phyloP scores from a whole-genome alignment of 148 eudicot genomes.

The Rhododendron ferrugineum region DNA sequence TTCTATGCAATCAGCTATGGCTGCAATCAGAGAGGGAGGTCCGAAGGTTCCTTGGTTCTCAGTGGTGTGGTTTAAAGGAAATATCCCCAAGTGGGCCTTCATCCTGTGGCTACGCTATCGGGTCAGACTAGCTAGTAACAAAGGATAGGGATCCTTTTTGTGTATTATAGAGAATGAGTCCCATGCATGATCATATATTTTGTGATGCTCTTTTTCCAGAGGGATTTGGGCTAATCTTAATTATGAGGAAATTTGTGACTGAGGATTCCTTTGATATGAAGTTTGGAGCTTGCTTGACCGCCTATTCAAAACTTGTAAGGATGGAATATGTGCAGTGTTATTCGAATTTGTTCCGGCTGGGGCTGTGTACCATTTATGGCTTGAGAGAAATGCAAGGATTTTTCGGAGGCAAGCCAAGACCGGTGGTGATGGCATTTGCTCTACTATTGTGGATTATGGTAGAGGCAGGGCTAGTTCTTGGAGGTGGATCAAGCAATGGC shows the following conservation, averaged over 20 bases:
- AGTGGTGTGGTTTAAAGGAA: too few relatives aligned
- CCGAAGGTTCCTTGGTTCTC: background rate
- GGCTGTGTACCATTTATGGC: too few relatives aligned
- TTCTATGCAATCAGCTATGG: background rate
- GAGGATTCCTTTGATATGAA: background rate
- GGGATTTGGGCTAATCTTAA: background rate
- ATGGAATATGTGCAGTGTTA: background rate
- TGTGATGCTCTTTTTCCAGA: background rate
- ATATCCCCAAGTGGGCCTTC: background rate
- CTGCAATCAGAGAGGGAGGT: background rate
- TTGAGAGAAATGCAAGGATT: too few relatives aligned
- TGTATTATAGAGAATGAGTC: too few relatives aligned
- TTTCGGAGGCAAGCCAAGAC: background rate
- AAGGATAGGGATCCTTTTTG: background rate
- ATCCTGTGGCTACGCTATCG: background rate
- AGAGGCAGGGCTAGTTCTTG: background rate
- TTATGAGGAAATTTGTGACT: too few relatives aligned
- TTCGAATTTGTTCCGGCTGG: too few relatives aligned
- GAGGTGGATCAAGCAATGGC: background rate
- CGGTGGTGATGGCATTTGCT: background rate
- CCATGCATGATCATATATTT: too few relatives aligned
- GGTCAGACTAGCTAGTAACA: background rate
- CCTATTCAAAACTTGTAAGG: background rate
- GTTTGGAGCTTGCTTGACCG: background rate
- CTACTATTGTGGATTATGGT: background rate